These are phyloP conservation scores for Blastobotrys persicus DNA, from an alignment of 1,139 yeast genomes.

Conservation along the genomic window DNA sequence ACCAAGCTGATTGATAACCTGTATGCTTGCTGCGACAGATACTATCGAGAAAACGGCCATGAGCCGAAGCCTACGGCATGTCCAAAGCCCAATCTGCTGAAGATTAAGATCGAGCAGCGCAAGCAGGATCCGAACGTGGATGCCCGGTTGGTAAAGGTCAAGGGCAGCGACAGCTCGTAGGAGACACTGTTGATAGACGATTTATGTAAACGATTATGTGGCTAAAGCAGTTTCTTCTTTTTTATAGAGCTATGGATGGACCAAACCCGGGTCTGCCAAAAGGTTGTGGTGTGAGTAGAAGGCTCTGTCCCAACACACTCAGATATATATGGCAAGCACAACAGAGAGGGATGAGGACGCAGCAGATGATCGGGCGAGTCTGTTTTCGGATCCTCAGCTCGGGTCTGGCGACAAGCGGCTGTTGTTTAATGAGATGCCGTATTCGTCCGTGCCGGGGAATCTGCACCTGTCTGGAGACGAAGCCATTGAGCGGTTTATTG, in stretches of 20 bases:
- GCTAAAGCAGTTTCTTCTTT: too few species aligned
- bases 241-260: too few species aligned
- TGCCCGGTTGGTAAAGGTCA: background rate
- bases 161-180: conserved; percentile 1
- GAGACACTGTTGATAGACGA: too few species aligned
- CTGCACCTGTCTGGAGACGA: conserved; percentile 39
- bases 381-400: conserved; percentile 14
- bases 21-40: conserved; percentile 60
- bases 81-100: conserved; percentile 55
- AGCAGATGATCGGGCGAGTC: conserved; percentile 14
- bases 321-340: background rate
- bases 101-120: conserved; percentile 57
- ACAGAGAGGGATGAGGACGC: background rate
- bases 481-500: conserved; percentile 40
- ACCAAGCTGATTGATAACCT: conserved; percentile 55
- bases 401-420: conserved; percentile 20
- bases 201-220: too few species aligned
- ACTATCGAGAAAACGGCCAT: conserved; percentile 54
- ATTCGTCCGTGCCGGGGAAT: conserved; percentile 39
- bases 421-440: conserved; percentile 29
- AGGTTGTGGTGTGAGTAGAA: too few species aligned
- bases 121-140: conserved; percentile 18
- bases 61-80: conserved; percentile 60
- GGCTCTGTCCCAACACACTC: too few species aligned
- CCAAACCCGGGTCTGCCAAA: too few species aligned